These are phyloP conservation scores for Lentinula lateritia DNA, from an alignment of 768 basidiomycete species.

Conservation along the genomic window DNA sequence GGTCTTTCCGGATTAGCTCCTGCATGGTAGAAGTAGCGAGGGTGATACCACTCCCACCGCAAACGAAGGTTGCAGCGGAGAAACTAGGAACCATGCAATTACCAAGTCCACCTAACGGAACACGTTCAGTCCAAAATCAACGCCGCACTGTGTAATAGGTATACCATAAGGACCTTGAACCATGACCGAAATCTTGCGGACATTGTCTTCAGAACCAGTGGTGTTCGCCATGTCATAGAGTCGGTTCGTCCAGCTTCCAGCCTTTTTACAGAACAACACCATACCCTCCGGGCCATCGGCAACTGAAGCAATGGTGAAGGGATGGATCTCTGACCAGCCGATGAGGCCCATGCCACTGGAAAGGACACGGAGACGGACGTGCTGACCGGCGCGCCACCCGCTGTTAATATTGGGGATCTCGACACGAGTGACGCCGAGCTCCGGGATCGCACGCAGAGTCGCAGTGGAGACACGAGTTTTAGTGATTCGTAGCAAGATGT, in stretches of 20 bases:
- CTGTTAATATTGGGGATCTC: conserved; percentile 36
- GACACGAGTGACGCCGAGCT: conserved; percentile 40
- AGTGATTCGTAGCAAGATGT: conserved; percentile 37
- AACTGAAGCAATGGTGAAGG: conserved; percentile 54
- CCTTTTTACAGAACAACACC: conserved; percentile 43
- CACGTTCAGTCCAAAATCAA: conserved; percentile 10
- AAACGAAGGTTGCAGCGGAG: conserved; percentile 45
- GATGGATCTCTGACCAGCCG: conserved; percentile 45
- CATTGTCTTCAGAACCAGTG: conserved; percentile 11
- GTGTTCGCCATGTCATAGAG: conserved; percentile 31
- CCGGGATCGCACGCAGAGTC: conserved; percentile 37
- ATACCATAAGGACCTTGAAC: conserved; percentile 41
- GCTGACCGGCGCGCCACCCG: conserved; percentile 62
- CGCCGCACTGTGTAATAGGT: not conserved
- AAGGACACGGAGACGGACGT: conserved; percentile 49
- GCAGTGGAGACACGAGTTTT: conserved; percentile 45
- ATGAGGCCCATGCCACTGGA: conserved; percentile 31
- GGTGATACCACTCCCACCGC: conserved; percentile 58
- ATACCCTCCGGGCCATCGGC: conserved; percentile 40
- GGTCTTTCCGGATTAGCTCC: conserved; percentile 37
- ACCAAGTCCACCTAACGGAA: conserved; percentile 31
- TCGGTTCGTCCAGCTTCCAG: conserved; percentile 33
- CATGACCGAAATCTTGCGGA: conserved; percentile 24
- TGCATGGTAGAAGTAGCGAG: conserved; percentile 42
- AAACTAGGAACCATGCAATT: conserved; percentile 41